Evolutionary conservation across 306 rosid genomes (phyloP).

Genomic region (Quercus engelmannii): DNA sequence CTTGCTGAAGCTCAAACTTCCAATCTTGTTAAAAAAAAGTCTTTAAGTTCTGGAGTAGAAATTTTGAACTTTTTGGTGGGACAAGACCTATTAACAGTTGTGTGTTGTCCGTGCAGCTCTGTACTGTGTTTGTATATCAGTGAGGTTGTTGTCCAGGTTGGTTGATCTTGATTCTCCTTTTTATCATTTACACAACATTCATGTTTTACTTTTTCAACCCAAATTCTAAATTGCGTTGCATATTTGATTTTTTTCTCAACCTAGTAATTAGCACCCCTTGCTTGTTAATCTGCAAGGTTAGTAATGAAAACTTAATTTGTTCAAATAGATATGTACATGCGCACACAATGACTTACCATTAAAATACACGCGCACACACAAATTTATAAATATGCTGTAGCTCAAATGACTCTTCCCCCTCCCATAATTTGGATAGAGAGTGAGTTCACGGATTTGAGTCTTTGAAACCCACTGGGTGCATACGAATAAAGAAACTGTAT

Average conservation of each 20-base stretch:
- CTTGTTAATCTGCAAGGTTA: neutral
- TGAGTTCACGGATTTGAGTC: no score
- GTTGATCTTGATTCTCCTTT: conserved; percentile 10
- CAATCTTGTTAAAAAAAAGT: no score
- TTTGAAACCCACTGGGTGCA: no score
- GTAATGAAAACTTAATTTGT: neutral
- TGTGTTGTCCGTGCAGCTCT: no score
- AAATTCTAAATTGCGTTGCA: neutral
- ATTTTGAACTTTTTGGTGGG: no score
- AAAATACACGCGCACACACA: neutral
- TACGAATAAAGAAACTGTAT: neutral
- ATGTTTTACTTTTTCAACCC: neutral
- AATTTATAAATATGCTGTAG: neutral
- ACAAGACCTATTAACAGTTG: no score
- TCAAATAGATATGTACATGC: neutral
- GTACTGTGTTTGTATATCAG: no score
- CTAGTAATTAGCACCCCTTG: neutral
- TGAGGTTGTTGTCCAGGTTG: no score
- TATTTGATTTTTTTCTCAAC: neutral
- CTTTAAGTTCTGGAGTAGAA: no score
- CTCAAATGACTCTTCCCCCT: no score
- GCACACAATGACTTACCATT: neutral
- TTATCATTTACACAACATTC: neutral
- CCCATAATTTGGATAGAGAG: no score
- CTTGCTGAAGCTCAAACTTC: no score